Evolutionary conservation across 2,329 filamentous ascomycete species (phyloP).

Genomic region (Hypoxylon sp.): DNA sequence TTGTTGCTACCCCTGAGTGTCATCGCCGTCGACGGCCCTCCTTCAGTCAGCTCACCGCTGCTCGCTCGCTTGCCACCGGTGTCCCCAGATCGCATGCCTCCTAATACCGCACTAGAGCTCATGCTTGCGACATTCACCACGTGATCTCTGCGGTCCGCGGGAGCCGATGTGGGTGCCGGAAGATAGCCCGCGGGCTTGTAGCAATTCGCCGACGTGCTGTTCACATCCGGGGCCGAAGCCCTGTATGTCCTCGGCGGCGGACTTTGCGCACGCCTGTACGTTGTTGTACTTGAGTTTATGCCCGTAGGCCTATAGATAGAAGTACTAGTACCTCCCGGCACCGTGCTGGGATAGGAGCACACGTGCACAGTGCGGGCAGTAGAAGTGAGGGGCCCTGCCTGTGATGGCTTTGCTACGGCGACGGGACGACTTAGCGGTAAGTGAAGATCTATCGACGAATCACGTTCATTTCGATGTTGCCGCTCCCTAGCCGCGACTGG

Average conservation of each 20-base stretch:
- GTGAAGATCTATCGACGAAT: not conserved
- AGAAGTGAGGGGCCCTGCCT: not conserved
- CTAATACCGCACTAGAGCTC: not conserved
- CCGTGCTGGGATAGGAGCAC: not conserved
- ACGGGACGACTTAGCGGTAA: not conserved
- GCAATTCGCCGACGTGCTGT: not conserved
- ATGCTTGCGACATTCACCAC: not conserved
- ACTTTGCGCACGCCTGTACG: conserved; percentile 27
- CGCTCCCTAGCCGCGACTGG: not conserved
- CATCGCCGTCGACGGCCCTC: not conserved
- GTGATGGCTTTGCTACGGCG: conserved; percentile 1
- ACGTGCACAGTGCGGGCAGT: not conserved
- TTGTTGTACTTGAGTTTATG: not conserved
- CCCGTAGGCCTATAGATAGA: conserved; percentile 11
- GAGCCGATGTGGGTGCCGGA: not conserved
- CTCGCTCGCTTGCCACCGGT: not conserved
- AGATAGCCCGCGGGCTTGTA: conserved; percentile 19
- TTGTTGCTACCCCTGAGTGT: not conserved
- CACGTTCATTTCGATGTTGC: not conserved
- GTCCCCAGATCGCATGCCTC: not conserved
- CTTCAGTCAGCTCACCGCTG: not conserved
- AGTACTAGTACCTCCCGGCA: conserved; percentile 8
- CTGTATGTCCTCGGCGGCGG: conserved; percentile 23
- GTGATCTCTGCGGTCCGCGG: not conserved
- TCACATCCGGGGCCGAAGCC: conserved; percentile 40